Conservation (phyloP, 2,329 filamentous ascomycete species). For the Phoma herbarum region DNA sequence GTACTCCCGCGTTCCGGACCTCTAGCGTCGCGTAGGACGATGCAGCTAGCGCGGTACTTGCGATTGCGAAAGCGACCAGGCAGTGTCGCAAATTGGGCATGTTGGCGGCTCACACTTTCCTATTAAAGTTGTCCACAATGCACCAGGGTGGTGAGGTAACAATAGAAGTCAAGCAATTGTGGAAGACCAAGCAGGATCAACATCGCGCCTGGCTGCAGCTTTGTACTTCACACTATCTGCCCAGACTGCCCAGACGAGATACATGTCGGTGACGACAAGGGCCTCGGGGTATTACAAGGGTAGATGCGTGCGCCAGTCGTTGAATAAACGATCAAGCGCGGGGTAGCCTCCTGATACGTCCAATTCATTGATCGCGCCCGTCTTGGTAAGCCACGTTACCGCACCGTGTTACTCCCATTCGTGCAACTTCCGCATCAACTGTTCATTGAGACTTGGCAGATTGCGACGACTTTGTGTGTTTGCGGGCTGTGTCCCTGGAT, state of each 20-base stretch:
- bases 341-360: conserved; percentile 16
- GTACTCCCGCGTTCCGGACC: conserved; percentile 27
- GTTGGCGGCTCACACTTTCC: not conserved
- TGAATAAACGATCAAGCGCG: conserved; percentile 9
- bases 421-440: conserved; percentile 8
- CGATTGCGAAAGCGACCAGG: conserved; percentile 11
- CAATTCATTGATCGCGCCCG: conserved; percentile 1
- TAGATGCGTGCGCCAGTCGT: not conserved
- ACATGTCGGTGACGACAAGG: conserved; percentile 7
- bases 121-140: not conserved
- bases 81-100: conserved; percentile 15
- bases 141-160: not conserved
- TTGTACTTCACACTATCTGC: conserved; percentile 5
- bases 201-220: conserved; percentile 2
- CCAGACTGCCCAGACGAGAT: conserved; percentile 14
- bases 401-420: conserved; percentile 4
- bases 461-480: conserved; percentile 2
- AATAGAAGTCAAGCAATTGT: not conserved
- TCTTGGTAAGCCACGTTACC: conserved; percentile 11
- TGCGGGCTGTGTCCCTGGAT: conserved; percentile 19
- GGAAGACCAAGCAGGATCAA: not conserved
- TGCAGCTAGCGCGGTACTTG: conserved; percentile 8
- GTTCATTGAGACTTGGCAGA: conserved; percentile 14
- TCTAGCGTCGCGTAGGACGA: conserved; percentile 20
- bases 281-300: conserved; percentile 4